A percentile compares a stretch with the other conserved stretches of the same genome.
phyloP scores from a whole-genome alignment of 2,329 filamentous ascomycete genomes.

The Macrophomina tecta region DNA sequence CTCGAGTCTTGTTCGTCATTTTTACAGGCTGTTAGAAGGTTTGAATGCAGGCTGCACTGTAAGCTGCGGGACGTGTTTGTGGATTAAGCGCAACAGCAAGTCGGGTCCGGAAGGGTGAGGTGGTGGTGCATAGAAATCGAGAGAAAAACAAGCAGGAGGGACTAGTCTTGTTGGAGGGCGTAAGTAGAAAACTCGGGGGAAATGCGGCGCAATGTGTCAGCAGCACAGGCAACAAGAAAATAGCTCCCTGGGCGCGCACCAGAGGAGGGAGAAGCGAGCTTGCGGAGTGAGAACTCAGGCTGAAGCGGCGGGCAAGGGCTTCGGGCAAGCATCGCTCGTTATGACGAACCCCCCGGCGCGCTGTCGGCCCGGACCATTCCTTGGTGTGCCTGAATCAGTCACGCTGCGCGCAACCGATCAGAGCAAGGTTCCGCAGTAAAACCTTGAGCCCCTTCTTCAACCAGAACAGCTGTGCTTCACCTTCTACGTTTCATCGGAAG shows the following conservation, averaged over 20 bases:
- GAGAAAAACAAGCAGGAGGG: slow-evolving; percentile 15
- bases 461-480: not conserved
- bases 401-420: slow-evolving; percentile 13
- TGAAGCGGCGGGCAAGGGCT: slow-evolving; percentile 10
- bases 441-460: not conserved
- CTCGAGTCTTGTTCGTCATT: slow-evolving; percentile 26
- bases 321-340: slow-evolving; percentile 12
- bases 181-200: slow-evolving; percentile 8
- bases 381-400: slow-evolving; percentile 12
- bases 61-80: not conserved
- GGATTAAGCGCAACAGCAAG: slow-evolving; percentile 7
- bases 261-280: slow-evolving; percentile 20
- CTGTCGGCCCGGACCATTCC: slow-evolving; percentile 22
- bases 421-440: slow-evolving; percentile 19
- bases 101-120: not conserved
- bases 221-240: slow-evolving; percentile 3
- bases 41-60: not conserved
- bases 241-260: not conserved
- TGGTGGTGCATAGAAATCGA: slow-evolving; percentile 1
- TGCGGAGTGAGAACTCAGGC: slow-evolving; percentile 16
- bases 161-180: not conserved
- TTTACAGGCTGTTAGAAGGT: not conserved
- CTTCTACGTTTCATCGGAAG: not conserved
- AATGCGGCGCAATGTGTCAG: slow-evolving; percentile 23
- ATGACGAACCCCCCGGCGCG: slow-evolving; percentile 16